These are phyloP conservation scores for Fusarium domesticum DNA, from an alignment of 2,329 filamentous ascomycete species.

Conservation along the genomic window DNA sequence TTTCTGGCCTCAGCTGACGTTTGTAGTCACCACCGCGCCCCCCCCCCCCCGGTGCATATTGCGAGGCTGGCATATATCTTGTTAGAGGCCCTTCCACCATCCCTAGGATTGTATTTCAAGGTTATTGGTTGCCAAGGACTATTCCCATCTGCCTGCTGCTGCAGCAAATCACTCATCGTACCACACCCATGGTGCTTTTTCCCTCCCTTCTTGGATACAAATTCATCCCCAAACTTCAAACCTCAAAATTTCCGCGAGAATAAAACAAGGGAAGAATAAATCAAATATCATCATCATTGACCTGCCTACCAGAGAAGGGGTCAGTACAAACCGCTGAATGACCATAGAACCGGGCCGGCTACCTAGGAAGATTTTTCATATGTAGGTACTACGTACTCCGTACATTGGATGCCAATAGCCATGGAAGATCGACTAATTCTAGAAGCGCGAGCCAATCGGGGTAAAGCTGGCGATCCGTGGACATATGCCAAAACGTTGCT, in stretches of 20 bases:
- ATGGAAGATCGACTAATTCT: slow-evolving; percentile 13
- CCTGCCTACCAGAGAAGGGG: neutral
- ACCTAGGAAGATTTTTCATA: slow-evolving; percentile 15
- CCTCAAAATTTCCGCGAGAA: too few relatives aligned
- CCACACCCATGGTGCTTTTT: neutral
- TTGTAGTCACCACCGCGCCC: slow-evolving; percentile 22
- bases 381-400: too few relatives aligned
- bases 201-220: neutral
- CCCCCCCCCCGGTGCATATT: too few relatives aligned
- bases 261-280: neutral
- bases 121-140: too few relatives aligned
- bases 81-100: too few relatives aligned
- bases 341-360: slow-evolving; percentile 2
- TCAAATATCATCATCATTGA: too few relatives aligned
- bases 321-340: slow-evolving; percentile 4
- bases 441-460: slow-evolving; percentile 26
- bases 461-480: slow-evolving; percentile 24
- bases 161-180: neutral
- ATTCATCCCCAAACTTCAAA: too few relatives aligned
- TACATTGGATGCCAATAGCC: too few relatives aligned
- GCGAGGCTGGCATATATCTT: too few relatives aligned
- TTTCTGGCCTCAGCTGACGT: slow-evolving; percentile 23
- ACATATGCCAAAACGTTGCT: too few relatives aligned
- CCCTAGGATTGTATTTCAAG: too few relatives aligned
- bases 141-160: too few relatives aligned